Conservation (phyloP, 805 yeast species). For the Ogataea polymorpha region DNA sequence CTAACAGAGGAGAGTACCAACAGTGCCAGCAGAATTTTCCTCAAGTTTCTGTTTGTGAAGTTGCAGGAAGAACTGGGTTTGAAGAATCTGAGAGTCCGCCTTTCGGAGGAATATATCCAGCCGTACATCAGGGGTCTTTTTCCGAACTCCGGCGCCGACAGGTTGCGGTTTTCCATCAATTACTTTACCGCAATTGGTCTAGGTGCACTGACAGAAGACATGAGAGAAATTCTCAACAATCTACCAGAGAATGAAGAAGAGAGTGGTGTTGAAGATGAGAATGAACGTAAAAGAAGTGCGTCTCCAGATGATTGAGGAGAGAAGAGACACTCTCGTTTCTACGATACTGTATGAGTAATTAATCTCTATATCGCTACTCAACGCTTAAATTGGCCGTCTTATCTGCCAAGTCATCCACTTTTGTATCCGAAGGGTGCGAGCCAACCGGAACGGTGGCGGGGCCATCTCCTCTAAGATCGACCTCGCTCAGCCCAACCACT, state of each 20-base stretch:
- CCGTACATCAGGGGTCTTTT: slow-evolving; percentile 57
- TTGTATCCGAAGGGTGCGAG: slow-evolving; percentile 24
- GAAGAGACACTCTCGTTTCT: background rate
- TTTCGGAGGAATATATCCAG: slow-evolving; percentile 51
- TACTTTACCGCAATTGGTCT: slow-evolving; percentile 91
- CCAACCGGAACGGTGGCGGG: slow-evolving; percentile 31
- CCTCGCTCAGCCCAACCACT: slow-evolving; percentile 76
- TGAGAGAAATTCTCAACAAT: slow-evolving; percentile 50
- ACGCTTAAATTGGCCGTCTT: background rate
- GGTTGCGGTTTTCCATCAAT: slow-evolving; percentile 76
- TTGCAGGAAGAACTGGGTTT: slow-evolving; percentile 75
- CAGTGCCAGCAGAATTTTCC: slow-evolving; percentile 76
- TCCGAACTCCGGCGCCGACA: slow-evolving; percentile 52
- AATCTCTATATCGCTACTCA: background rate
- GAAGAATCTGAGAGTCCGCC: slow-evolving; percentile 42
- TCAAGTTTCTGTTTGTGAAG: slow-evolving; percentile 79
- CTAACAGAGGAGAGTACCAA: slow-evolving; percentile 72
- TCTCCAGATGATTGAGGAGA: background rate
- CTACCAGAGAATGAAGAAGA: slow-evolving; percentile 24
- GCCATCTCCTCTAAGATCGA: slow-evolving; percentile 57
- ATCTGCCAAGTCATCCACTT: background rate
- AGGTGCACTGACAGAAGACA: slow-evolving; percentile 76
- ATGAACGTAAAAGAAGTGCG: slow-evolving; percentile 2
- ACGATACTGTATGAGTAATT: background rate
- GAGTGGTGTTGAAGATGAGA: slow-evolving; percentile 5